Evolutionary conservation across 1,139 yeast genomes (phyloP).

Genomic region (Tardiomyces depauwii): DNA sequence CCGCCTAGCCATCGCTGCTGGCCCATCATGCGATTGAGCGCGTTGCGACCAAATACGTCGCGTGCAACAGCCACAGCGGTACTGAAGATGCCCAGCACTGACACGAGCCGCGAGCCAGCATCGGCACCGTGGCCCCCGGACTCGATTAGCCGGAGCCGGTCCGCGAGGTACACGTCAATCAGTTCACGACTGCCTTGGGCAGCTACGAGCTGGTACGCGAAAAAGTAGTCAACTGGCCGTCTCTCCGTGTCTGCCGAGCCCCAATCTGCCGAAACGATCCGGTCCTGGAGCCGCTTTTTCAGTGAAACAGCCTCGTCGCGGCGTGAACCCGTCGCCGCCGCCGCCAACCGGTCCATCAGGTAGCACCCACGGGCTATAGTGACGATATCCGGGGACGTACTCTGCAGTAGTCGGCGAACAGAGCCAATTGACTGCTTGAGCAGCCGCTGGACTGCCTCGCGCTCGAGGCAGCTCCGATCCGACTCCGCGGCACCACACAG

Average conservation of each 20-base stretch:
- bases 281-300: background rate
- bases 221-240: background rate
- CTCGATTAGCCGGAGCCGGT: background rate
- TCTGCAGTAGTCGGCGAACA: background rate
- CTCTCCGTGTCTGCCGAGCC: background rate
- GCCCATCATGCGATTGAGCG: slow-evolving; percentile 9
- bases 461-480: background rate
- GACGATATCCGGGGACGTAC: background rate
- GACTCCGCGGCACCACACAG: no score
- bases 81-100: slow-evolving; percentile 3
- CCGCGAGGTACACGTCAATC: background rate
- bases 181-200: background rate
- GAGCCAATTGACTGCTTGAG: background rate
- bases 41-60: slow-evolving; percentile 13
- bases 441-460: background rate
- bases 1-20: slow-evolving; percentile 8
- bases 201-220: background rate
- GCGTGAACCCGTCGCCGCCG: background rate
- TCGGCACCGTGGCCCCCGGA: background rate
- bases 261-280: background rate
- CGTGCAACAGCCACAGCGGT: slow-evolving; percentile 12
- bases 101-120: background rate
- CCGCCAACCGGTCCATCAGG: background rate
- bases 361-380: background rate
- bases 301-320: background rate